Evolutionary conservation across 1,284 basidiomycete genomes (phyloP).

Genomic region (Heterobasidion parviporum): DNA sequence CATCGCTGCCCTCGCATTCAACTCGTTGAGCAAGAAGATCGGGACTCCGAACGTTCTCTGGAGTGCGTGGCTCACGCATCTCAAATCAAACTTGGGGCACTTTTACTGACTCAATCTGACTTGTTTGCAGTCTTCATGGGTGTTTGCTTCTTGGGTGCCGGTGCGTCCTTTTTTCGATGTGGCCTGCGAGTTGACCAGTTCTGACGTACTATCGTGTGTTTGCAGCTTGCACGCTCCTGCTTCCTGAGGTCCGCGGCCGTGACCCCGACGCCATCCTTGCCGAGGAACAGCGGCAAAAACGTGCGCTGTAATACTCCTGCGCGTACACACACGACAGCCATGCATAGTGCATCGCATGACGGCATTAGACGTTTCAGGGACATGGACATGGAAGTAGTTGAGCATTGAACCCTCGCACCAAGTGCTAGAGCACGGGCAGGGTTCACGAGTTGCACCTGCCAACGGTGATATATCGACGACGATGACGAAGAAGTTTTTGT

Average conservation of each 20-base stretch:
- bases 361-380: too few relatives aligned
- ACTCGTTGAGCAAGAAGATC: constrained; percentile 54
- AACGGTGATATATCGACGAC: too few relatives aligned
- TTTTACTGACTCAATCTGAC: background rate
- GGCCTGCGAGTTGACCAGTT: background rate
- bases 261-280: constrained; percentile 62
- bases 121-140: constrained; percentile 43
- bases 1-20: constrained; percentile 76
- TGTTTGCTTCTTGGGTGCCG: constrained; percentile 48
- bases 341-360: too few relatives aligned
- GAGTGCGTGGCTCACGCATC: constrained; percentile 44
- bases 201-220: background rate
- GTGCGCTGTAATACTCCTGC: background rate
- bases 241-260: constrained; percentile 72
- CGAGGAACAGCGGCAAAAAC: constrained; percentile 28
- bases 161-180: background rate
- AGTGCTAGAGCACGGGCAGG: too few relatives aligned
- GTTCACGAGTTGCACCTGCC: too few relatives aligned
- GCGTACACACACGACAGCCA: too few relatives aligned
- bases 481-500: too few relatives aligned
- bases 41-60: constrained; percentile 56
- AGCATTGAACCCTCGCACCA: too few relatives aligned
- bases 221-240: constrained; percentile 52
- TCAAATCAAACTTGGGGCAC: constrained; percentile 18
- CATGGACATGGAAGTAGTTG: too few relatives aligned